Base-by-base conservation (phyloP, 2,329 filamentous ascomycete species). In the Westerdykella sp. region DNA sequence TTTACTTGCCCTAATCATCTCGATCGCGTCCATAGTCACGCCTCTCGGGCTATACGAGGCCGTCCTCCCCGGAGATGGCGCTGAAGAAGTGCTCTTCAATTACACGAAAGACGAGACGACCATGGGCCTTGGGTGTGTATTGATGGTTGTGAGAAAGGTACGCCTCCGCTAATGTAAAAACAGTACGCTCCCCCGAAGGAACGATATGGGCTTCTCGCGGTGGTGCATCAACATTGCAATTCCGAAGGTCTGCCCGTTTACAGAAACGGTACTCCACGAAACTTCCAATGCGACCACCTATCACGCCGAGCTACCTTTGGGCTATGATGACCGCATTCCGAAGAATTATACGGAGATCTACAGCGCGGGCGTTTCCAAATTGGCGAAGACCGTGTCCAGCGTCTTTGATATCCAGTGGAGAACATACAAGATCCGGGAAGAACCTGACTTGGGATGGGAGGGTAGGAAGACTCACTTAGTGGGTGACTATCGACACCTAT, bases 1-100 rank as follows among this genome's bases (percentile, higher is more conserved):
- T 0, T 40, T 68, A 7, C 40, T 64, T 1, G 42, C 65, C 3
- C 30, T 65, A 7, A 44, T 74, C 1, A 50, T 68, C 3, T 56
- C 69, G 0, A 43, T 73, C 15, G 65, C 73, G 2, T 65, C 69
- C 21, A 61, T 75, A 4, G 57, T 74, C 6, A 74, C 72, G 0
- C 72, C 73, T 1, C 53, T 75, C 4, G 73, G 73, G 1, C 55
- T 76, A 0, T 69, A 69, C 40, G 65, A 74, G 16, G 39, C 51
- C 54, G 14, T 53, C 69, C 34, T 56, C 53, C 6, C 47, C 3
- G 11, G 54, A 53, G 2, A 45, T 40, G 0, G 42, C 51, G 6
- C 47, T 49, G 2, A 32, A 45, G 34, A 5, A 37, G 55, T 1
- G 37, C 50, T 28, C 12, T 74, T 75, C 43, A 15, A 54, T 13